These are phyloP conservation scores for Saccharum hybrid DNA, from an alignment of 202 grass and related monocot species.

Conservation along the genomic window DNA sequence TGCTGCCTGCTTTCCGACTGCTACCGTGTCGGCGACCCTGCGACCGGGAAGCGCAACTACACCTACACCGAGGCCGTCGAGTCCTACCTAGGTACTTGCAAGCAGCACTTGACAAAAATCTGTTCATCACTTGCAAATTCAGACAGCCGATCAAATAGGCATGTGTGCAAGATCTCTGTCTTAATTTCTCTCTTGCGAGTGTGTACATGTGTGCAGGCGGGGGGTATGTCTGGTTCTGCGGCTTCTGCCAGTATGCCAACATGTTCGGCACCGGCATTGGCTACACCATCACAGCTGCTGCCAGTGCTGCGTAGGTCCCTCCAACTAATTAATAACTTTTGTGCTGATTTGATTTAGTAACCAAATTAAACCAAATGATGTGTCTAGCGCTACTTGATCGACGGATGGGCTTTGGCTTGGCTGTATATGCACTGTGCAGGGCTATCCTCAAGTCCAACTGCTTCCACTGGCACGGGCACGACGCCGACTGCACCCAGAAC, in stretches of 20 bases:
- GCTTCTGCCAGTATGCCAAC: constrained; percentile 78
- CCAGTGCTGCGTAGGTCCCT: constrained; percentile 64
- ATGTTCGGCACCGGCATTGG: constrained; percentile 81
- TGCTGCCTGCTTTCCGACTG: constrained; percentile 77
- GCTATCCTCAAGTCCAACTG: constrained; percentile 76
- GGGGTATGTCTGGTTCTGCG: constrained; percentile 62
- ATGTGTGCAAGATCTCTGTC: not conserved
- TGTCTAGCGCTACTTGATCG: not conserved
- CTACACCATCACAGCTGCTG: constrained; percentile 81
- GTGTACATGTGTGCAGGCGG: not conserved
- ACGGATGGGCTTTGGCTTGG: not conserved
- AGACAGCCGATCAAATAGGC: not conserved
- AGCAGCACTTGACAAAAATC: not conserved
- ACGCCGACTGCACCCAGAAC: constrained; percentile 58
- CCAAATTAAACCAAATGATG: not conserved
- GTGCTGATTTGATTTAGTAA: not conserved
- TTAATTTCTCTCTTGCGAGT: too few relatives aligned
- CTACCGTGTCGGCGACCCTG: constrained; percentile 70
- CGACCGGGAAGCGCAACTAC: constrained; percentile 73
- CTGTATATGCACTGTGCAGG: constrained; percentile 34
- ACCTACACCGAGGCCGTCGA: constrained; percentile 78
- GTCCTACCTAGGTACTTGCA: constrained; percentile 62
- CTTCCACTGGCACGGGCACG: constrained; percentile 58
- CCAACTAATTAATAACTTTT: not conserved
- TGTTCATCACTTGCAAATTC: not conserved